Evolutionary conservation across 164 flowering plant species (phyloP), one percentile per base, ranked within the genome.

Genomic region (Stephania japonica): DNA sequence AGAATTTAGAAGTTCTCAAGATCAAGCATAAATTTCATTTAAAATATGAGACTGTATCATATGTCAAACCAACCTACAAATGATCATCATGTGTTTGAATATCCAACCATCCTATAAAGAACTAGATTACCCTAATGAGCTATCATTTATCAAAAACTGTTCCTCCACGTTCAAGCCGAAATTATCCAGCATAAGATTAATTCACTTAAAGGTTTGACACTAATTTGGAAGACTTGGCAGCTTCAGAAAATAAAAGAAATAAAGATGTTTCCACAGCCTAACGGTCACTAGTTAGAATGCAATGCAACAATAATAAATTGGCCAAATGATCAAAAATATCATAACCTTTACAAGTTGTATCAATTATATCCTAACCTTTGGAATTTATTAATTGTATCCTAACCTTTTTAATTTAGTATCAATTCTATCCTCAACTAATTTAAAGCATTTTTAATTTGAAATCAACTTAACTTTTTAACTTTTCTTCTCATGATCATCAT

Each of bases 1-100:
- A 7, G 24, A 59, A 59, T 59, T 32, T 59, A n/a, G 53, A 47
- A 59, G 64, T 18, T 10, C 21, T 59, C 64, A 19, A n/a, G 64
- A 59, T 59, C 64, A 59, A 59, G 64, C 64, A 59, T 59, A 19
- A 59, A 59, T 16, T 59, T 59, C 21, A n/a, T 59, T 59, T n/a
- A 59, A 21, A 59, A 16, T 21, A 18, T 50, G 63, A 56, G n/a
- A 56, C n/a, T 6, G 18, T 21, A 56, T 23, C 19, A 56, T 3
- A 6, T 56, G 63, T 18, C 64, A 21, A 59, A 32, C 38, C 64
- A 59, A 21, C 7, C n/a, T 5, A 56, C 64, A 59, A 59, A 59
- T 59, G n/a, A 59, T 59, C 21, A 24, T 59, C 64, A 19, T 8
- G 21, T n/a, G 64, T 59, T 59, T 59, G 64, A 59, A 21, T 59